Evolutionary conservation across 2,329 filamentous ascomycete genomes (phyloP).

Genomic region (Fusarium chlamydosporum): DNA sequence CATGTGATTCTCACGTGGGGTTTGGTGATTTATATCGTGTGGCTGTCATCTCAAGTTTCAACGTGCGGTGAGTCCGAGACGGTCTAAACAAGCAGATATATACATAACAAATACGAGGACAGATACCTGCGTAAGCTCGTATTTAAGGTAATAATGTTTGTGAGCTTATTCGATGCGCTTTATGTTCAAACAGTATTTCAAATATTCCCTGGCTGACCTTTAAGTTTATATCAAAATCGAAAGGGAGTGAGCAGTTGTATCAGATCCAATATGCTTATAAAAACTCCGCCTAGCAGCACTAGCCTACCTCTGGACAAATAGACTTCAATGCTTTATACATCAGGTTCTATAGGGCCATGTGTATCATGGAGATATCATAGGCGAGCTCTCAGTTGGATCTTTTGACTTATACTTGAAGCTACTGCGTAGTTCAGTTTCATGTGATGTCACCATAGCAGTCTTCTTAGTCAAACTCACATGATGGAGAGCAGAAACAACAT

Average conservation of each 20-base stretch:
- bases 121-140: not conserved
- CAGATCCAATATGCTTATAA: not conserved
- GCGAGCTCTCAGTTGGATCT: not conserved
- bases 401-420: slow-evolving; percentile 14
- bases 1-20: too few species aligned
- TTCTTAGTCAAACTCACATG: not conserved
- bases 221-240: not conserved
- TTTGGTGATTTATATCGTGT: not conserved
- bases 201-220: not conserved
- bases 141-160: not conserved
- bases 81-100: not conserved
- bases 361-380: not conserved
- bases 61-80: not conserved
- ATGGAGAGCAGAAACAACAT: not conserved
- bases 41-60: not conserved
- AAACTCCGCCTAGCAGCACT: not conserved
- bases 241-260: not conserved
- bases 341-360: not conserved
- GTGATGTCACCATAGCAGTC: not conserved
- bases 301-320: not conserved
- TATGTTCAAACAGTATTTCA: too few species aligned
- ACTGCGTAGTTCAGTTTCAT: slow-evolving; percentile 11
- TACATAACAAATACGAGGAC: not conserved
- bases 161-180: not conserved
- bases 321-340: too few species aligned